phyloP scores from a whole-genome alignment of 495 filamentous ascomycete species.

The Hyaloscypha hepaticicola region DNA sequence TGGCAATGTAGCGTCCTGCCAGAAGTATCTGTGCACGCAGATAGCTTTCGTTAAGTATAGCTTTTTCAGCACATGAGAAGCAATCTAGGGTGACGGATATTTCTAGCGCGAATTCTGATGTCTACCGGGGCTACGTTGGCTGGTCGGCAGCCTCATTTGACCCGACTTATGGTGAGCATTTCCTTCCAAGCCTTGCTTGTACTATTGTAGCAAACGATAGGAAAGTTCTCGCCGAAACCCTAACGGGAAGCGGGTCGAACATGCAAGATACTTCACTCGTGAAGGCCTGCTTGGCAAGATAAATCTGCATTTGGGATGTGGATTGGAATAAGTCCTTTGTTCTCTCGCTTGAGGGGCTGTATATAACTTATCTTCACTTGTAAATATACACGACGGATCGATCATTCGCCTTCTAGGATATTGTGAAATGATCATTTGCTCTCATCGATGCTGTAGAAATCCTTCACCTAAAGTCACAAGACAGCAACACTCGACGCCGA shows the following conservation, averaged over 20 bases:
- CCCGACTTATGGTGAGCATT: constrained; percentile 19
- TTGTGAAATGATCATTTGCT: background rate
- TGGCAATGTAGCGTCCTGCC: constrained; percentile 44
- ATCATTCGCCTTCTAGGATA: background rate
- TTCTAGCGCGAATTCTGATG: constrained; percentile 43
- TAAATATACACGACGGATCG: background rate
- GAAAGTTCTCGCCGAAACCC: constrained; percentile 44
- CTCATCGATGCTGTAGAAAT: background rate
- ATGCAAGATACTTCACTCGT: constrained; percentile 45
- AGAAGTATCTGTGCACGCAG: constrained; percentile 40
- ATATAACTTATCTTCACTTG: background rate
- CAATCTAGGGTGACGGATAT: constrained; percentile 33
- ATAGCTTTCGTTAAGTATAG: constrained; percentile 38
- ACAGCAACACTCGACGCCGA: background rate
- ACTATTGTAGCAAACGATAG: constrained; percentile 10
- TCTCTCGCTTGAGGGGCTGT: background rate
- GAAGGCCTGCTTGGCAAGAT: constrained; percentile 35
- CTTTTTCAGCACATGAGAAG: background rate
- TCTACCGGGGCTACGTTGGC: constrained; percentile 51
- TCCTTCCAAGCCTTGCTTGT: background rate
- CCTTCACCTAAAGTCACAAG: background rate
- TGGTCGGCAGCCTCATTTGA: constrained; percentile 54
- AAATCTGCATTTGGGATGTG: background rate
- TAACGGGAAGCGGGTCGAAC: constrained; percentile 36
- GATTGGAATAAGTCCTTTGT: background rate